These are phyloP conservation scores for Coccomyxa sp. DNA, from an alignment of 139 green algal genomes.

Conservation along the genomic window DNA sequence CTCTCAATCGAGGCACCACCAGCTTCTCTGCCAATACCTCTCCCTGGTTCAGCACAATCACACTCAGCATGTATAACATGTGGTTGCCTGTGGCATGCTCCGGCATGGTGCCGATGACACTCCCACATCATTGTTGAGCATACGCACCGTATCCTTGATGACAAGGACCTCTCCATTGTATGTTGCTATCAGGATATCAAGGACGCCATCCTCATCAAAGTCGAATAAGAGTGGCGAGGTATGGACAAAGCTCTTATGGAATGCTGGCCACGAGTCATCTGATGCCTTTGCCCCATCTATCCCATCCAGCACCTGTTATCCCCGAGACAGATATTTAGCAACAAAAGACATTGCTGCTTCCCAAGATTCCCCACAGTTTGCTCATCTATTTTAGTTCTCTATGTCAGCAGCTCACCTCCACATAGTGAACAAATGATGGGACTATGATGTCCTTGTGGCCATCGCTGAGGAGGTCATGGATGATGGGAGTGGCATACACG, in stretches of 20 bases:
- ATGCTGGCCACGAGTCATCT: conserved; percentile 63
- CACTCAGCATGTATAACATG: no score
- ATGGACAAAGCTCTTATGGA: conserved; percentile 81
- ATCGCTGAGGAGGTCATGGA: conserved; percentile 92
- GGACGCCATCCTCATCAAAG: conserved; percentile 80
- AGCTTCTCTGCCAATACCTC: conserved; percentile 48
- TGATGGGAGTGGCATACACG: conserved; percentile 93
- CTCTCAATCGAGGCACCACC: conserved; percentile 60
- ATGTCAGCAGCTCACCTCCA: conserved; percentile 63
- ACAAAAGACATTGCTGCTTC: background rate
- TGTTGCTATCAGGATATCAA: conserved; percentile 82
- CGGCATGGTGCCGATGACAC: no score
- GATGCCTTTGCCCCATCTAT: conserved; percentile 68
- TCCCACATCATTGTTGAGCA: no score
- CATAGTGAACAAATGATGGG: conserved; percentile 86
- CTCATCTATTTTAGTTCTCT: background rate
- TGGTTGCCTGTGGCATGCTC: no score
- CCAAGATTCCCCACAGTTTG: background rate
- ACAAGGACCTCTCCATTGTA: conserved; percentile 92
- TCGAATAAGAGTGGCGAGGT: conserved; percentile 88
- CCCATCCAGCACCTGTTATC: conserved; percentile 68
- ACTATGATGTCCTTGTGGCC: conserved; percentile 91
- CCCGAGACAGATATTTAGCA: background rate
- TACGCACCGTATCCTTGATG: conserved; percentile 76
- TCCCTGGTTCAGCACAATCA: conserved; percentile 31